A percentile compares a stretch with the other conserved stretches of the same genome.
phyloP scores from a whole-genome alignment of 2,329 filamentous ascomycete genomes.

The Paecilomyces sp. region DNA sequence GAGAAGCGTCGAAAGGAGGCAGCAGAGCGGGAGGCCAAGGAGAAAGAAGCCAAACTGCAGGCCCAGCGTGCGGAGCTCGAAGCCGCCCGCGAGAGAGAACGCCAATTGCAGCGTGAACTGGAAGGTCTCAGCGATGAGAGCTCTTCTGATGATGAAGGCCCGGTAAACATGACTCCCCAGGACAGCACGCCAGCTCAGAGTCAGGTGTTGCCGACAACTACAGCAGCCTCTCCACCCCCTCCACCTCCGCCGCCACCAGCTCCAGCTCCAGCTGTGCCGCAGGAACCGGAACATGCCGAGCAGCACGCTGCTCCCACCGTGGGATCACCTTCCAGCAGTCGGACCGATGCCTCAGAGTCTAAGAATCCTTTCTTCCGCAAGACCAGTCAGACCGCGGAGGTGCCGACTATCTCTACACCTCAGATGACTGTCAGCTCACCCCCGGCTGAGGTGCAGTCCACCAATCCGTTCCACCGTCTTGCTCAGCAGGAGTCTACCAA shows the following conservation, averaged over 20 bases:
- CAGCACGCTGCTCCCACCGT: constrained; percentile 43
- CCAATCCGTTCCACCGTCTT: constrained; percentile 91
- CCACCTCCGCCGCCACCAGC: constrained; percentile 18
- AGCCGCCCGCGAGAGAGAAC: constrained; percentile 79
- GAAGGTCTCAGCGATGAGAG: constrained; percentile 70
- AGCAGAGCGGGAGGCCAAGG: constrained; percentile 74
- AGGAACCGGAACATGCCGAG: constrained; percentile 45
- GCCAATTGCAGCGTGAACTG: constrained; percentile 80
- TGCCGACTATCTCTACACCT: constrained; percentile 36
- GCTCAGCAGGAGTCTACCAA: constrained; percentile 51
- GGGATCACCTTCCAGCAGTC: constrained; percentile 42
- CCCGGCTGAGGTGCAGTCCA: constrained; percentile 56
- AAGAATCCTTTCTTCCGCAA: constrained; percentile 95
- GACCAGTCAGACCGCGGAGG: constrained; percentile 62
- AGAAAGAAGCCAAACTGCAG: constrained; percentile 78
- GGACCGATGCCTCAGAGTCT: constrained; percentile 63
- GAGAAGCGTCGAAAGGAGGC: constrained; percentile 91
- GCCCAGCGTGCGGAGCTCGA: constrained; percentile 87
- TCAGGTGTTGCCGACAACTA: constrained; percentile 41
- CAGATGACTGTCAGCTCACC: constrained; percentile 31
- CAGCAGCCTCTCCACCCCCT: constrained; percentile 20
- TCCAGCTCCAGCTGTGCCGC: constrained; percentile 23
- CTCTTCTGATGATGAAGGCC: constrained; percentile 74
- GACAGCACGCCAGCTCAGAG: constrained; percentile 54
- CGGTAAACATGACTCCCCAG: constrained; percentile 59